phyloP scores from a whole-genome alignment of 2,329 filamentous ascomycete genomes.

The Amauroascus niger region DNA sequence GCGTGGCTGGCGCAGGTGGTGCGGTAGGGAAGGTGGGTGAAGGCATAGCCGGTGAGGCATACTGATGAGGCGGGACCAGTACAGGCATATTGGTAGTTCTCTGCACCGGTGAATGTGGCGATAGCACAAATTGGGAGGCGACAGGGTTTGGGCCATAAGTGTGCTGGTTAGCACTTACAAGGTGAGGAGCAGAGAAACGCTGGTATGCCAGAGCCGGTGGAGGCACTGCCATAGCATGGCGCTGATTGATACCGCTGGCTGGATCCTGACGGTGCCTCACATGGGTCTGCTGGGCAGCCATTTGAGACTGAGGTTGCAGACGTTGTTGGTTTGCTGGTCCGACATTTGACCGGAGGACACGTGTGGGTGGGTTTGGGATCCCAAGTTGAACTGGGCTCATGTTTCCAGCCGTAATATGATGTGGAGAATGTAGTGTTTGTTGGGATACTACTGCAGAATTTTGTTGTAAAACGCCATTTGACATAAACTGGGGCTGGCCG shows the following conservation, averaged over 20 bases:
- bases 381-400: not conserved
- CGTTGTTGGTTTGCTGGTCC: not conserved
- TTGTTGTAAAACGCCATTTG: not conserved
- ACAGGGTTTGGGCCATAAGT: not conserved
- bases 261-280: not conserved
- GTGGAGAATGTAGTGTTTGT: not conserved
- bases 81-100: not conserved
- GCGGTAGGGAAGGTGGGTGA: not conserved
- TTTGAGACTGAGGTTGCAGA: not conserved
- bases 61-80: not conserved
- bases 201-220: not conserved
- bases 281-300: not conserved
- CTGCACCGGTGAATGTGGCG: not conserved
- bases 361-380: not conserved
- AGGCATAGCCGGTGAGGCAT: not conserved
- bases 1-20: not conserved
- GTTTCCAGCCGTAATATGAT: not conserved
- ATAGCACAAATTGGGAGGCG: not conserved
- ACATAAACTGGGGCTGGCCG: not conserved
- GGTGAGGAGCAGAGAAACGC: not conserved
- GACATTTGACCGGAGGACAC: no score
- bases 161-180: not conserved
- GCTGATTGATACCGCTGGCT: not conserved
- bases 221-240: not conserved
- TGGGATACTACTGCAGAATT: not conserved